Conservation (phyloP, 768 basidiomycete genomes). For the Leccinum subgranulosum region DNA sequence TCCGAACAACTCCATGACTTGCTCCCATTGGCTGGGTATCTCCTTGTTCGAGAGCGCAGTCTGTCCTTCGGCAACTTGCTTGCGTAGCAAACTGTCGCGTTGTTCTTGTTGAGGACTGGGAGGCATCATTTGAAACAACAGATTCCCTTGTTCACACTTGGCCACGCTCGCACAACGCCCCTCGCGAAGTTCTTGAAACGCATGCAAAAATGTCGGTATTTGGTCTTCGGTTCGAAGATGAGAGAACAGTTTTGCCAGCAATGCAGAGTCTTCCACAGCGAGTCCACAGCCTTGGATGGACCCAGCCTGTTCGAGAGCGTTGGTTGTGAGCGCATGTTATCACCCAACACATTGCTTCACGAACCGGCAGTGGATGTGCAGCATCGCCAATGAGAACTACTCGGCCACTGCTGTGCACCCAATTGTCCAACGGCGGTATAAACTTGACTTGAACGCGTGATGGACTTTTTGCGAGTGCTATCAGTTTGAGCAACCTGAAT, state of each 20-base stretch:
- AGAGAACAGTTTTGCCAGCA: slow-evolving; percentile 57
- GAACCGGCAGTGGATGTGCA: slow-evolving; percentile 54
- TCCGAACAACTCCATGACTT: slow-evolving; percentile 45
- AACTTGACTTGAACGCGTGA: slow-evolving; percentile 38
- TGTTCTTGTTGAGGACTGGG: slow-evolving; percentile 41
- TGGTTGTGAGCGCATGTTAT: background rate
- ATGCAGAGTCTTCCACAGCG: slow-evolving; percentile 60
- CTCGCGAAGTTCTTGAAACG: slow-evolving; percentile 58
- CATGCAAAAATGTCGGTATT: slow-evolving; percentile 48
- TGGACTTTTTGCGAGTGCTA: slow-evolving; percentile 32
- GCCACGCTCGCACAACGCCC: slow-evolving; percentile 46
- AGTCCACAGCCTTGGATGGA: slow-evolving; percentile 50
- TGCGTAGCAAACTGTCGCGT: slow-evolving; percentile 42
- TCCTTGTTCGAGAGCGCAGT: slow-evolving; percentile 33
- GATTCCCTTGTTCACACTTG: slow-evolving; percentile 43
- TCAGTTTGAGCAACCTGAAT: slow-evolving; percentile 37
- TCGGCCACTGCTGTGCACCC: slow-evolving; percentile 47
- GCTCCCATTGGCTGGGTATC: slow-evolving; percentile 43
- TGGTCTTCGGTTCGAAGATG: slow-evolving; percentile 45
- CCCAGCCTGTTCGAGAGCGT: slow-evolving; percentile 41
- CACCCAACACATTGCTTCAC: slow-evolving; percentile 14
- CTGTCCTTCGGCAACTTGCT: slow-evolving; percentile 45
- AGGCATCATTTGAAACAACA: slow-evolving; percentile 43
- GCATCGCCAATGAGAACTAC: slow-evolving; percentile 59
- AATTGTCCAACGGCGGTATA: slow-evolving; percentile 41